Percentiles rank a stretch among this genome's conserved stretches.
Evolutionary conservation across 1,284 basidiomycete genomes (phyloP).

Genomic region (Tremellales sp.): DNA sequence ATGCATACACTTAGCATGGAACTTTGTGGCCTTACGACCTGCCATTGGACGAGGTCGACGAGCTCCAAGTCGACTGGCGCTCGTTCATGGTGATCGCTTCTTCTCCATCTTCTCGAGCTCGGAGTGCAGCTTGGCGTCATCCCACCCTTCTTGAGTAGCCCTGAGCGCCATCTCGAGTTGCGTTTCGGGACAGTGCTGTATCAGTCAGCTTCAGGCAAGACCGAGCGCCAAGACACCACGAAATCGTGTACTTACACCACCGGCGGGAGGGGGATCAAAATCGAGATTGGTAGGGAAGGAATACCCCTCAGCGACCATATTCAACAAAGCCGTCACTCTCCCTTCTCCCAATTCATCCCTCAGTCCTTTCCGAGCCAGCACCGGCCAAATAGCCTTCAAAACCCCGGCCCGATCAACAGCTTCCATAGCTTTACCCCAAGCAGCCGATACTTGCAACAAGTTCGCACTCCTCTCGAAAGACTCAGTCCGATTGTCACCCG

Average conservation of each 20-base stretch:
- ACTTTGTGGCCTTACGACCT: too few species aligned
- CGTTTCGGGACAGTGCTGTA: neutral
- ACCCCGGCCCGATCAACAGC: constrained; percentile 4
- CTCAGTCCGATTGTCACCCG: constrained; percentile 8
- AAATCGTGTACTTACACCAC: neutral
- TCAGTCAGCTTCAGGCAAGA: too few species aligned
- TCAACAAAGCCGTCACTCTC: neutral
- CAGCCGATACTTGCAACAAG: constrained; percentile 6
- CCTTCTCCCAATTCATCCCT: neutral
- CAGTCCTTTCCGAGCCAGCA: neutral
- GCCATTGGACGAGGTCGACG: too few species aligned
- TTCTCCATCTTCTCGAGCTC: neutral
- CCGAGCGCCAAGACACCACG: neutral
- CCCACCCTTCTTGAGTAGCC: neutral
- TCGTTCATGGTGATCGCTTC: neutral
- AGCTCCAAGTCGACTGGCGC: too few species aligned
- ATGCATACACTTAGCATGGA: too few species aligned
- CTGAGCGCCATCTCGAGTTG: neutral
- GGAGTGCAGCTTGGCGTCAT: neutral
- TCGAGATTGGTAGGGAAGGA: neutral
- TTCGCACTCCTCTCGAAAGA: constrained; percentile 2
- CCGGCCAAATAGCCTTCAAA: constrained; percentile 6
- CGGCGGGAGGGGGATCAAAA: neutral
- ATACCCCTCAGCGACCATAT: neutral
- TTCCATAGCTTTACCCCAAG: constrained; percentile 9